phyloP scores from a whole-genome alignment of 345 rosid genomes.

The Ceriops decandra region DNA sequence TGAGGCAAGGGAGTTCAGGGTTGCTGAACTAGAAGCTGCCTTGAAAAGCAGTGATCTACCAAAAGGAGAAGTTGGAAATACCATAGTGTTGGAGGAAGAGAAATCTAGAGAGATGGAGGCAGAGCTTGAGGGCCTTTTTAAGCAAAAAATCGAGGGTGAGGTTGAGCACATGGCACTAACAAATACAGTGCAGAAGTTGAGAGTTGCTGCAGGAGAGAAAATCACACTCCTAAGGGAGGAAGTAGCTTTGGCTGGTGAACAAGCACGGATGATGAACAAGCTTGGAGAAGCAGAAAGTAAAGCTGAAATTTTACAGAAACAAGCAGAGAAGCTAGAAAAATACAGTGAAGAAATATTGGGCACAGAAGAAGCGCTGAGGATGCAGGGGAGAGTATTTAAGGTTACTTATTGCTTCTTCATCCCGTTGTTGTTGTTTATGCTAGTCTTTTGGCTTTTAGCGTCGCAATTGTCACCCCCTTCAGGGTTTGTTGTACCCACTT shows the following conservation, averaged over 20 bases:
- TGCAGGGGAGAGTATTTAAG: slow-evolving; percentile 47
- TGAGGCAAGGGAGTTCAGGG: slow-evolving; percentile 42
- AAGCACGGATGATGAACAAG: slow-evolving; percentile 36
- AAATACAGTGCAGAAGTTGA: slow-evolving; percentile 40
- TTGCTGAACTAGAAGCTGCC: slow-evolving; percentile 52
- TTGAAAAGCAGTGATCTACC: slow-evolving; percentile 22
- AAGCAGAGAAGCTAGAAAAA: slow-evolving; percentile 50
- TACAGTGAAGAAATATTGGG: slow-evolving; percentile 38
- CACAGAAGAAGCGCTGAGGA: slow-evolving; percentile 45
- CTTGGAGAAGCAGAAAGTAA: slow-evolving; percentile 46
- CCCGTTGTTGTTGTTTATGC: slow-evolving; percentile 52
- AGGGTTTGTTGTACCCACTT: slow-evolving; percentile 54
- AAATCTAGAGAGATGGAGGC: slow-evolving; percentile 40
- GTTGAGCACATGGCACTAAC: slow-evolving; percentile 52
- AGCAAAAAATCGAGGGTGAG: slow-evolving; percentile 78
- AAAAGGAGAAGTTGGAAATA: slow-evolving; percentile 37
- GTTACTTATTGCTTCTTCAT: slow-evolving; percentile 43
- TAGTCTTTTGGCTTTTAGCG: slow-evolving; percentile 40
- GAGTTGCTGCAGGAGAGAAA: slow-evolving; percentile 28
- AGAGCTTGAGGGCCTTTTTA: slow-evolving; percentile 55
- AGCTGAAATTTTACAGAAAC: slow-evolving; percentile 45
- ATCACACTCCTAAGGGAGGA: slow-evolving; percentile 38
- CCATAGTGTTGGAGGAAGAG: slow-evolving; percentile 31
- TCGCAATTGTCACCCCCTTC: slow-evolving; percentile 37
- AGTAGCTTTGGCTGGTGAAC: slow-evolving; percentile 39